Conservation (phyloP, 768 basidiomycete species). For the Tremella yokohamensis region DNA sequence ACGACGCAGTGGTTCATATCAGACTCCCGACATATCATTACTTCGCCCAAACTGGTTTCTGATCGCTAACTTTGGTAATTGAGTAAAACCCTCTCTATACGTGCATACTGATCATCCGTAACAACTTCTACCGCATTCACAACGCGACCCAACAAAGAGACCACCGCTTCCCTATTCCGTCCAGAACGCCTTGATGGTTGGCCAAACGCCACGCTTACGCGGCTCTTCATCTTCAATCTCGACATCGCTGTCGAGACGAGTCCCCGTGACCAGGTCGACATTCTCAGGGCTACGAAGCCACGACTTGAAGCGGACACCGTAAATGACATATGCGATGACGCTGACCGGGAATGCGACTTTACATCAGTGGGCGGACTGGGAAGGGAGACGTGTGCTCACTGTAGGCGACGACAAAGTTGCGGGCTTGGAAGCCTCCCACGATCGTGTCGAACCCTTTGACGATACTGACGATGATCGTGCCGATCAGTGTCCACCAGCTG, state of each 20-base stretch:
- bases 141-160: too few species aligned
- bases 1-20: too few species aligned
- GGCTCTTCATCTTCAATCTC: conserved; percentile 9
- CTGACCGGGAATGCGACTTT: conserved; percentile 13
- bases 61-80: too few species aligned
- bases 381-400: too few species aligned
- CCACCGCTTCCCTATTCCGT: background rate
- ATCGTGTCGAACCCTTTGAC: conserved; percentile 1
- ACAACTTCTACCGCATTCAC: too few species aligned
- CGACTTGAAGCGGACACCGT: conserved; percentile 2
- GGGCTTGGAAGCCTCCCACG: background rate
- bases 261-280: conserved; percentile 9
- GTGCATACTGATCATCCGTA: too few species aligned
- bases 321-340: conserved; percentile 7
- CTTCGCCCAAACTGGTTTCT: too few species aligned
- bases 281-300: conserved; percentile 4
- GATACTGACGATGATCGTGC: conserved; percentile 12
- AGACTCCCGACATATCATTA: too few species aligned
- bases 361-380: too few species aligned
- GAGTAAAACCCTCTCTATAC: too few species aligned
- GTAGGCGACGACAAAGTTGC: conserved; percentile 10
- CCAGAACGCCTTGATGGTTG: too few species aligned
- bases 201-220: conserved; percentile 6
- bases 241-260: background rate
- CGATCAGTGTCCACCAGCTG: conserved; percentile 8